Percentiles rank a stretch among this genome's conserved stretches.
phyloP scores from a whole-genome alignment of 306 rosid species.

The Cicer bijugum region DNA sequence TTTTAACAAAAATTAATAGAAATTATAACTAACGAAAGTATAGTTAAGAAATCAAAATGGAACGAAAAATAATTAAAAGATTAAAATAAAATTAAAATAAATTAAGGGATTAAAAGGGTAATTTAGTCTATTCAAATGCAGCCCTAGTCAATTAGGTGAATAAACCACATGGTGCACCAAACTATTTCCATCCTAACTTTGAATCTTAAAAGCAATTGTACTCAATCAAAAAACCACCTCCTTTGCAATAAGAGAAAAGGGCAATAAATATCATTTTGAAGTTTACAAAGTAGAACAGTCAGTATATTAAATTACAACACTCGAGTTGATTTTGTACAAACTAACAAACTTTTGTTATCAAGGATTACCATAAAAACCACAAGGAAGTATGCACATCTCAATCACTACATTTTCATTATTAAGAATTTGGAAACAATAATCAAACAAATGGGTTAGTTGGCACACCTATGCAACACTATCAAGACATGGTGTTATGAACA shows the following conservation, averaged over 20 bases:
- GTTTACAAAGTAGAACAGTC: conserved; percentile 39
- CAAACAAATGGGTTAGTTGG: conserved; percentile 58
- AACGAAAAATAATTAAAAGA: too few species aligned
- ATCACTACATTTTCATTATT: conserved; percentile 45
- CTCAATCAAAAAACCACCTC: neutral
- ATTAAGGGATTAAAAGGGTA: too few species aligned
- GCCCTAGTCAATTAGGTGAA: too few species aligned
- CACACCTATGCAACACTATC: conserved; percentile 48
- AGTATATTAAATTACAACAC: conserved; percentile 37
- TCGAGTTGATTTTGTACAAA: conserved; percentile 37
- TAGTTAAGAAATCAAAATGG: too few species aligned
- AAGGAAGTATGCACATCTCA: conserved; percentile 5
- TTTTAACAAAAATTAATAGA: too few species aligned
- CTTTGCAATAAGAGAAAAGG: neutral
- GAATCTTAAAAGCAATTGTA: neutral
- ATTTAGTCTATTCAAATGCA: too few species aligned
- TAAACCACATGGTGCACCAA: too few species aligned
- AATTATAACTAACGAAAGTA: too few species aligned
- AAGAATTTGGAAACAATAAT: conserved; percentile 51
- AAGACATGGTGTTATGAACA: conserved; percentile 43
- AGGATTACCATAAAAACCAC: conserved; percentile 21
- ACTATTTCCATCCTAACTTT: neutral
- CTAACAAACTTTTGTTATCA: conserved; percentile 16
- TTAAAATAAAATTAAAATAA: too few species aligned
- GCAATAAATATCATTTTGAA: neutral